These are phyloP conservation scores for Ophiocordyceps camponoti-floridani DNA, from an alignment of 2,329 filamentous ascomycete genomes.

Conservation along the genomic window DNA sequence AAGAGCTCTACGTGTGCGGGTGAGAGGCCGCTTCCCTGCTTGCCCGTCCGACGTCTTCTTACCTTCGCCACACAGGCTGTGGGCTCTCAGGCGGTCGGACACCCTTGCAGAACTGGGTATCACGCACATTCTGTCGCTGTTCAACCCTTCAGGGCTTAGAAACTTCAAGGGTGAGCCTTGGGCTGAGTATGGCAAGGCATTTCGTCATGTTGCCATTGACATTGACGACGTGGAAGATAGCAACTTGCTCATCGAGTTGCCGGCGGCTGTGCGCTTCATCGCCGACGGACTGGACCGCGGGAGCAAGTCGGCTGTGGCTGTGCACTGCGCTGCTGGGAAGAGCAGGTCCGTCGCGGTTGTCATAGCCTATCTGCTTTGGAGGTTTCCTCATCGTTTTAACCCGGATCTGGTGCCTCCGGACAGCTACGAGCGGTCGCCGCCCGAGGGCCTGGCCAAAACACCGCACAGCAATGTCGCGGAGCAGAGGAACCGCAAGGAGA, in stretches of 20 bases:
- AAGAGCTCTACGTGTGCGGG: slow-evolving; percentile 22
- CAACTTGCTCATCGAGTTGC: slow-evolving; percentile 68
- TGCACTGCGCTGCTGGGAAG: slow-evolving; percentile 83
- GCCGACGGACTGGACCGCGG: slow-evolving; percentile 35
- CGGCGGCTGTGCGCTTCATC: slow-evolving; percentile 67
- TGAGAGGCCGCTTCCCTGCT: slow-evolving; percentile 8
- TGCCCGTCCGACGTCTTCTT: neutral
- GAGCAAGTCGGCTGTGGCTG: slow-evolving; percentile 24
- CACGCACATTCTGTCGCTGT: slow-evolving; percentile 79
- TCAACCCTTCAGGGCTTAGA: slow-evolving; percentile 20
- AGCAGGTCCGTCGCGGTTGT: slow-evolving; percentile 76
- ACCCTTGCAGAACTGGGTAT: slow-evolving; percentile 57
- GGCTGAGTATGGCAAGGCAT: slow-evolving; percentile 34
- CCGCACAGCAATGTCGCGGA: neutral
- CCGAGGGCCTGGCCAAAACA: neutral
- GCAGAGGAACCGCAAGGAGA: slow-evolving; percentile 10
- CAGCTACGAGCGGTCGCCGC: slow-evolving; percentile 5
- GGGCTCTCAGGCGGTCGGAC: slow-evolving; percentile 55
- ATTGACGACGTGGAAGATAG: slow-evolving; percentile 85
- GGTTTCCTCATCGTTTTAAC: slow-evolving; percentile 35
- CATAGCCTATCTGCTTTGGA: slow-evolving; percentile 69
- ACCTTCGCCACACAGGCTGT: slow-evolving; percentile 39
- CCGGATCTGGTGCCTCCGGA: slow-evolving; percentile 15
- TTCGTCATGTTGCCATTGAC: slow-evolving; percentile 60
- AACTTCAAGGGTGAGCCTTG: slow-evolving; percentile 30